Base-by-base conservation (phyloP, 805 yeast species). In the Nakazawaea ishiwadae region DNA sequence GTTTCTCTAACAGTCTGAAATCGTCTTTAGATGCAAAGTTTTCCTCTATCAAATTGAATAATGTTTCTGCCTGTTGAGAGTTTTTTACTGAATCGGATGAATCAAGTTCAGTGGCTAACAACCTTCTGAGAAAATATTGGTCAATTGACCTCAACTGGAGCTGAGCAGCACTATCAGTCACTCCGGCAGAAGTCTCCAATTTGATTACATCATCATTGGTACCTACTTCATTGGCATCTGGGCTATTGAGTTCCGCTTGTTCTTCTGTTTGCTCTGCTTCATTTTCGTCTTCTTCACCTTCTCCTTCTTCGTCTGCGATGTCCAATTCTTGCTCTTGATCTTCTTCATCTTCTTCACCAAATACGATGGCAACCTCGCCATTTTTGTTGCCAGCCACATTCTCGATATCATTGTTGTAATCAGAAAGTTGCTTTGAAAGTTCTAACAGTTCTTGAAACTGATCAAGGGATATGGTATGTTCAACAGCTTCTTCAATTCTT, bases 401-500 rank as follows among this genome's bases (percentile, higher is more conserved):
- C 2, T 48, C 52, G 17, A 38, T 46, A 14, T 49, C 51, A 2
- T 26, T 21, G 1, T 47, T 59, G 50, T 70, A 77, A 50, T 81
- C 88, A 1, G 77, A 68, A 18, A 84, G 71, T 10, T 61, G 56
- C 30, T 68, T 67, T 23, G 69, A 59, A 38, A 79, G 56, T 7
- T 61, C 61, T 17, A 70, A 47, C 35, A 81, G 55, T 30, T 69
- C 71, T 39, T 73, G 68, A 55, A 77, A 71, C 12, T 64, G 62
- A 9, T 66, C 65, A 44, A 70, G 74, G 3, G 63, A 44, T 1
- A 82, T 40, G 16, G 51, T 49, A 11, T 48, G 41, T 8, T 60
- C 75, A 46, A 88, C 52, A 2, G 79, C 65, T 4, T 65, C 69
- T 40, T 77, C 77, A 2, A 84, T 53, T 35, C 69, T 72, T n/a